Conservation (phyloP, 306 rosid species). For the Glycine latifolia region DNA sequence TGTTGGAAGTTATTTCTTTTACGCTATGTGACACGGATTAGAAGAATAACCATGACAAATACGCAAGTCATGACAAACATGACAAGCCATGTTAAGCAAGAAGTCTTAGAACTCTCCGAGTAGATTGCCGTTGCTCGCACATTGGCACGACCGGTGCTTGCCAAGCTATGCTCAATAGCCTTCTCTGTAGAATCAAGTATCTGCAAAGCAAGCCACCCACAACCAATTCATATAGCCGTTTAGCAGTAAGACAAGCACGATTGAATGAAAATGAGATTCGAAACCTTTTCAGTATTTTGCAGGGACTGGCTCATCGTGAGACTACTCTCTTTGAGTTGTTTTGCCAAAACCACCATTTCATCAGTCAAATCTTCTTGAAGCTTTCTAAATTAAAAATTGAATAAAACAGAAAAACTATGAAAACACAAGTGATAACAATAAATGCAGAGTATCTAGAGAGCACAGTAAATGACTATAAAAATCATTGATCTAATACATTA, state of each 20-base stretch:
- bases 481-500: not conserved
- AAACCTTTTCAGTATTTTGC: conserved; percentile 81
- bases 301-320: conserved; percentile 79
- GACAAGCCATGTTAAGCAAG: conserved; percentile 84
- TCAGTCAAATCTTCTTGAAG: conserved; percentile 97
- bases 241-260: conserved; percentile 8
- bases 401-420: conserved; percentile 4
- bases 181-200: conserved; percentile 87
- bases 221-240: conserved; percentile 21
- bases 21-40: conserved; percentile 75
- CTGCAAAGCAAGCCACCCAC: conserved; percentile 56
- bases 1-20: not conserved
- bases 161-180: conserved; percentile 89
- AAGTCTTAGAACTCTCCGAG: conserved; percentile 77
- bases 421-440: not conserved
- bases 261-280: conserved; percentile 13
- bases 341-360: conserved; percentile 94
- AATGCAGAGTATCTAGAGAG: conserved; percentile 11
- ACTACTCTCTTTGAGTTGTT: conserved; percentile 94
- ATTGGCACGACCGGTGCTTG: conserved; percentile 83
- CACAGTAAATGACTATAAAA: conserved; percentile 2
- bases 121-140: conserved; percentile 68
- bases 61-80: conserved; percentile 74
- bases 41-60: conserved; percentile 88
- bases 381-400: conserved; percentile 52